phyloP scores from a whole-genome alignment of 139 green algal species.

The Klebsormidium nitens region DNA sequence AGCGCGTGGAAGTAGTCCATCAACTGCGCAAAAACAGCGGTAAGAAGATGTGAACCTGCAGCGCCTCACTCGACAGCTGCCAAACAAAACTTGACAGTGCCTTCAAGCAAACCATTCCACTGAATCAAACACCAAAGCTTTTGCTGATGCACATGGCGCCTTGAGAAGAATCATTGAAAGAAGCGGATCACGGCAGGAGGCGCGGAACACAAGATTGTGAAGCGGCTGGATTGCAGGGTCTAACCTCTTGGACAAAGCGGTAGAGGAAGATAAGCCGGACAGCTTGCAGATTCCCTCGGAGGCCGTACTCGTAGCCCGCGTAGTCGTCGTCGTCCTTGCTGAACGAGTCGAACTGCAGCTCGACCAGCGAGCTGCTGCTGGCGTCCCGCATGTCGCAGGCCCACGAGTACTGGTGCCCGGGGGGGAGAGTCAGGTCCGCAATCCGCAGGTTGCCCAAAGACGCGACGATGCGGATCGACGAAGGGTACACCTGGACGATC shows the following conservation, averaged over 20 bases:
- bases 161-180: too few species aligned
- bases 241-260: conserved; percentile 68
- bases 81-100: too few species aligned
- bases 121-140: too few species aligned
- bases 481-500: conserved; percentile 28
- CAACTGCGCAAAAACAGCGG: conserved; percentile 16
- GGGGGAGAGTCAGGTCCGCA: conserved; percentile 41
- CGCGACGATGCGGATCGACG: conserved; percentile 39
- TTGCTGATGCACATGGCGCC: too few species aligned
- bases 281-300: conserved; percentile 58
- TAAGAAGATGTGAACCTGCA: background rate
- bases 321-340: conserved; percentile 36
- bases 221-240: too few species aligned
- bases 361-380: background rate
- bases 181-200: too few species aligned
- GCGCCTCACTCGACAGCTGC: too few species aligned
- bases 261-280: conserved; percentile 83
- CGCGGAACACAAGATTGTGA: too few species aligned
- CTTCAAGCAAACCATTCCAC: too few species aligned
- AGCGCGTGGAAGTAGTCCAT: conserved; percentile 25
- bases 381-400: conserved; percentile 30
- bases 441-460: conserved; percentile 67
- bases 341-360: conserved; percentile 34
- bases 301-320: conserved; percentile 45
- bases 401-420: conserved; percentile 53